Evolutionary conservation across 1,284 basidiomycete genomes (phyloP).

Genomic region (Exsudoporus floridanus): DNA sequence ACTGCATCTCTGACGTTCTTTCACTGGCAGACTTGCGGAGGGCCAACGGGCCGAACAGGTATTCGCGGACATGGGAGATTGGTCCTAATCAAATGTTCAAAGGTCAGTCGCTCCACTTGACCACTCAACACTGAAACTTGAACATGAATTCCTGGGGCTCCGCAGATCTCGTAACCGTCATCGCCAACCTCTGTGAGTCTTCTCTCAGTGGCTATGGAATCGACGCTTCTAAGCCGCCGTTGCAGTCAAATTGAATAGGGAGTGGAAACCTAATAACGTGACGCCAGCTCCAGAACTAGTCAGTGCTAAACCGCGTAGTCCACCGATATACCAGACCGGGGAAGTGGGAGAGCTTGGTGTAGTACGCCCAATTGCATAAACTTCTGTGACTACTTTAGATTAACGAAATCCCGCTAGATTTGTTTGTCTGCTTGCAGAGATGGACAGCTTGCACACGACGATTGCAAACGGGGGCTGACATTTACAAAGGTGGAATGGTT

Average conservation of each 20-base stretch:
- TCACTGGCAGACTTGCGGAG: conserved; percentile 19
- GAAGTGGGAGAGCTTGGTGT: conserved; percentile 19
- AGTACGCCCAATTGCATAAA: conserved; percentile 6
- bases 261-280: neutral
- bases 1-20: neutral
- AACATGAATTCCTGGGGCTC: neutral
- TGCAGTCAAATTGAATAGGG: conserved; percentile 14
- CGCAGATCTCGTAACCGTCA: conserved; percentile 7
- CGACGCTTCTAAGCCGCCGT: neutral
- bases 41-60: conserved; percentile 15
- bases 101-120: conserved; percentile 1
- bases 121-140: neutral
- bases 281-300: neutral
- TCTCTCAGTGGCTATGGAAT: neutral
- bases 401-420: conserved; percentile 17
- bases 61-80: conserved; percentile 18
- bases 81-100: conserved; percentile 21
- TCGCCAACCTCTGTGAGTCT: conserved; percentile 15
- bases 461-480: conserved; percentile 16
- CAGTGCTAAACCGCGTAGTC: conserved; percentile 3
- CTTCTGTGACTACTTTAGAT: neutral
- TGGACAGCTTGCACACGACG: conserved; percentile 24
- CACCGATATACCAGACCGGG: conserved; percentile 5
- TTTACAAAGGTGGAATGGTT: conserved; percentile 26
- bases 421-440: conserved; percentile 33